Evolutionary conservation across 768 basidiomycete species (phyloP).

Genomic region (Amylocystis lapponica): DNA sequence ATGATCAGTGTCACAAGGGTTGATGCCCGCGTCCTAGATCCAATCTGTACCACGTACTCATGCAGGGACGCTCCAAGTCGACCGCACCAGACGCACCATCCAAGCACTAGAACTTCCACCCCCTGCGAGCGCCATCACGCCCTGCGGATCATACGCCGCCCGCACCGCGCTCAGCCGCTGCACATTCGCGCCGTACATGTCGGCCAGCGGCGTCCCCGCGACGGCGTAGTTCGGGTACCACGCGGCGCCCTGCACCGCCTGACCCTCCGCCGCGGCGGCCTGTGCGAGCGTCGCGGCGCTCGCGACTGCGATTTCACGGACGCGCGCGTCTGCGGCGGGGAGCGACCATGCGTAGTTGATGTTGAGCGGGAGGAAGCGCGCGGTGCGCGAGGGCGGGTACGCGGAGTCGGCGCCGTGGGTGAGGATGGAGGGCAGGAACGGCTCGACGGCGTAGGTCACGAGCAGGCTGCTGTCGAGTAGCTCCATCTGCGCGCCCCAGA

Average conservation of each 20-base stretch:
- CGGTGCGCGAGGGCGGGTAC: constrained; percentile 35
- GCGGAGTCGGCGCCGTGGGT: constrained; percentile 38
- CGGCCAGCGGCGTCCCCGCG: constrained; percentile 36
- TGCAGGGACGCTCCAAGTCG: no score
- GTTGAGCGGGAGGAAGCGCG: constrained; percentile 34
- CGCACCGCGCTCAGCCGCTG: constrained; percentile 33
- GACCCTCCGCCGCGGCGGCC: constrained; percentile 31
- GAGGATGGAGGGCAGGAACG: constrained; percentile 35
- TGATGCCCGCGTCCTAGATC: no score
- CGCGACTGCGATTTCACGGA: constrained; percentile 32
- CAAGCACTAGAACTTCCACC: constrained; percentile 39
- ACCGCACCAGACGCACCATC: no score
- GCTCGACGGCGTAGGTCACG: constrained; percentile 39
- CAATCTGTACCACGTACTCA: no score
- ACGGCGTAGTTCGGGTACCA: constrained; percentile 53
- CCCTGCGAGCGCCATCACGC: constrained; percentile 53
- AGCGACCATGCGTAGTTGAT: constrained; percentile 34
- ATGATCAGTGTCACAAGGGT: no score
- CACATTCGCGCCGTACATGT: constrained; percentile 44
- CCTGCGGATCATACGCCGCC: constrained; percentile 38
- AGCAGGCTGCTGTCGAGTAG: constrained; percentile 28
- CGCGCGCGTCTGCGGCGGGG: constrained; percentile 28
- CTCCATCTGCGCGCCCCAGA: constrained; percentile 32
- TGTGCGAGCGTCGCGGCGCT: constrained; percentile 30
- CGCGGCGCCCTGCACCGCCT: constrained; percentile 26